These are phyloP conservation scores for Westerdykella sp. DNA, from an alignment of 2,329 filamentous ascomycete species.

Conservation along the genomic window DNA sequence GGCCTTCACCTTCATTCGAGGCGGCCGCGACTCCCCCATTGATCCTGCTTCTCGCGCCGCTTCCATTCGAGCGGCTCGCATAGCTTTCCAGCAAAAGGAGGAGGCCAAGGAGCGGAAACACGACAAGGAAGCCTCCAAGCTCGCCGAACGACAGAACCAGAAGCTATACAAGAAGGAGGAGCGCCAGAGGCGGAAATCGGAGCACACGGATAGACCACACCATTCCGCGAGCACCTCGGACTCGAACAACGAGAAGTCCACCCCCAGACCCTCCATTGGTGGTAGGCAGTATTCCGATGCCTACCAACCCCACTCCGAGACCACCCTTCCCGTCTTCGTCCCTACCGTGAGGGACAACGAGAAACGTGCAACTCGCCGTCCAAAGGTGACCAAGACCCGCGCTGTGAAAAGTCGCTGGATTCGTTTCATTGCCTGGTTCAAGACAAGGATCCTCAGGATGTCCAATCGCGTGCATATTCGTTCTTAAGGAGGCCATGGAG, in stretches of 20 bases:
- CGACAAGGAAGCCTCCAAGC: conserved; percentile 48
- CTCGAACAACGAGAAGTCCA: conserved; percentile 21
- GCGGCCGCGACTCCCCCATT: conserved; percentile 41
- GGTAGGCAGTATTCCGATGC: conserved; percentile 36
- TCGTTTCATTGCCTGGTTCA: conserved; percentile 52
- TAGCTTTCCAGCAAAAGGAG: conserved; percentile 55
- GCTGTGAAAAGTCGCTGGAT: conserved; percentile 45
- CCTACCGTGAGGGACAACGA: conserved; percentile 20
- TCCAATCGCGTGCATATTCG: conserved; percentile 15
- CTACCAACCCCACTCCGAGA: conserved; percentile 27
- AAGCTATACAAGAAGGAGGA: conserved; percentile 42
- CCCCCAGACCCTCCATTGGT: conserved; percentile 26
- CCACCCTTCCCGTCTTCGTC: conserved; percentile 31
- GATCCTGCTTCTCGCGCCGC: conserved; percentile 52
- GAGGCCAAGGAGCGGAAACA: conserved; percentile 51
- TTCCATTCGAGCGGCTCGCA: conserved; percentile 50
- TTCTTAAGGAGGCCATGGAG: not conserved
- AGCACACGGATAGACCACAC: conserved; percentile 27
- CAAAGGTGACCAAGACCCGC: conserved; percentile 29
- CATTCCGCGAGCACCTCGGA: conserved; percentile 29
- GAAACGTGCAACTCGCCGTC: conserved; percentile 20
- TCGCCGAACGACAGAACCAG: conserved; percentile 39
- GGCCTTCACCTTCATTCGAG: conserved; percentile 47
- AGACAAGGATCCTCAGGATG: conserved; percentile 50
- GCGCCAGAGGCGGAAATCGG: conserved; percentile 37